Evolutionary conservation across 176 grass and related monocot genomes (phyloP).

Genomic region (Leersia perrieri): DNA sequence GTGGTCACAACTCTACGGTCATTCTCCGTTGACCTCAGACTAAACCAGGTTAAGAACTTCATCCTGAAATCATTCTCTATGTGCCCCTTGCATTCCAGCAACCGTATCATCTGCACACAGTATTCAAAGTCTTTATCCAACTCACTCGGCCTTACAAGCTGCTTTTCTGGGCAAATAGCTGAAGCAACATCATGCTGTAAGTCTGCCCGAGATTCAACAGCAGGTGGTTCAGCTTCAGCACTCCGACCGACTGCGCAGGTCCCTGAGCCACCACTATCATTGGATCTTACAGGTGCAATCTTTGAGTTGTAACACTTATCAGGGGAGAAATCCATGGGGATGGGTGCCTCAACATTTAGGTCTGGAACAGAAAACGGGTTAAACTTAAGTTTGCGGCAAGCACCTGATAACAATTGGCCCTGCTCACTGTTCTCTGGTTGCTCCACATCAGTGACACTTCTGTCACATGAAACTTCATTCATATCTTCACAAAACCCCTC

Average conservation of each 20-base stretch:
- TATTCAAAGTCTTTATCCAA: slow-evolving; percentile 70
- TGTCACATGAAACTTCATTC: slow-evolving; percentile 64
- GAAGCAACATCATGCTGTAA: slow-evolving; percentile 53
- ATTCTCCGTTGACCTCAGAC: slow-evolving; percentile 64
- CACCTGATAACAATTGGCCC: slow-evolving; percentile 36
- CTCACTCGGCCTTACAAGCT: slow-evolving; percentile 2
- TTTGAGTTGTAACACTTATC: slow-evolving; percentile 51
- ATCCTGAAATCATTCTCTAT: slow-evolving; percentile 78
- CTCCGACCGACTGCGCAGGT: slow-evolving; percentile 52
- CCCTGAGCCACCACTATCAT: slow-evolving; percentile 80
- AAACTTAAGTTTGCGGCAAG: slow-evolving; percentile 74
- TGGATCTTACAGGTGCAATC: slow-evolving; percentile 48
- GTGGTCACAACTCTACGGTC: slow-evolving; percentile 67
- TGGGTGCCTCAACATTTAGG: slow-evolving; percentile 63
- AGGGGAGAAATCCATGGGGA: slow-evolving; percentile 45
- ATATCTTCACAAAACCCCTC: slow-evolving; percentile 52
- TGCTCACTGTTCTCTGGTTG: slow-evolving; percentile 40
- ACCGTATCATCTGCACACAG: slow-evolving; percentile 81
- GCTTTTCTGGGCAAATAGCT: slow-evolving; percentile 29
- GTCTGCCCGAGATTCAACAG: slow-evolving; percentile 58
- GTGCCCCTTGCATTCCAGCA: slow-evolving; percentile 67
- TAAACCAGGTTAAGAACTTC: slow-evolving; percentile 94
- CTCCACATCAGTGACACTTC: slow-evolving; percentile 49
- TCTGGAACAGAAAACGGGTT: slow-evolving; percentile 73
- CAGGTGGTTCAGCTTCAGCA: slow-evolving; percentile 51